Conservation (phyloP, 2,329 filamentous ascomycete species). For the Fusarium torreyae region DNA sequence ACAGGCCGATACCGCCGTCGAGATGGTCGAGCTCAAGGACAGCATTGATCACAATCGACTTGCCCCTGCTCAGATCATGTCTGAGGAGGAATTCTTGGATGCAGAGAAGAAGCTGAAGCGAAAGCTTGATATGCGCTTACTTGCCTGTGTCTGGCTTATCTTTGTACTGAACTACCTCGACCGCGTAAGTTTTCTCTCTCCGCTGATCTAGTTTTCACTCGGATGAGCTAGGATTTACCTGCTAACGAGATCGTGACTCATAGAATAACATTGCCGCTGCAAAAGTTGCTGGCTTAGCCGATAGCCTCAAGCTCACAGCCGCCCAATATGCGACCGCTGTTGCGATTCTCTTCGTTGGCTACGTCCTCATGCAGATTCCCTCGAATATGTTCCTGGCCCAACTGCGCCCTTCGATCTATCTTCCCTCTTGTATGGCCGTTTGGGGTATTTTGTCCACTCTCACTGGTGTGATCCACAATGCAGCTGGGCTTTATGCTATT, state of each 20-base stretch:
- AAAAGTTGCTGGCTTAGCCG: conserved; percentile 21
- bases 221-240: background rate
- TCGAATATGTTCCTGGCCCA: conserved; percentile 54
- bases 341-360: conserved; percentile 44
- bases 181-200: background rate
- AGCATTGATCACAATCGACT: conserved; percentile 17
- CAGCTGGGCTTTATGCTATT: conserved; percentile 4
- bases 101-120: conserved; percentile 25
- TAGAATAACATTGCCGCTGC: conserved; percentile 29
- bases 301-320: conserved; percentile 11
- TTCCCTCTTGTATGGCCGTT: conserved; percentile 22
- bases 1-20: conserved; percentile 6
- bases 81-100: conserved; percentile 26
- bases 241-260: background rate
- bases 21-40: conserved; percentile 20
- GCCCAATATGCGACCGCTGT: conserved; percentile 52
- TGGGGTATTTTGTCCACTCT: conserved; percentile 45
- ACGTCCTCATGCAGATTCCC: conserved; percentile 55
- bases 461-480: conserved; percentile 9
- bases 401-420: conserved; percentile 13
- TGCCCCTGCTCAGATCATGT: conserved; percentile 21
- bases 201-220: background rate
- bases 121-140: conserved; percentile 25
- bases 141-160: conserved; percentile 23
- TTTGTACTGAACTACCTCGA: conserved; percentile 29